Evolutionary conservation across 108 stramenopile genomes (phyloP), one percentile per base, ranked within the genome.

Genomic region (Nitzschia inconspicua): DNA sequence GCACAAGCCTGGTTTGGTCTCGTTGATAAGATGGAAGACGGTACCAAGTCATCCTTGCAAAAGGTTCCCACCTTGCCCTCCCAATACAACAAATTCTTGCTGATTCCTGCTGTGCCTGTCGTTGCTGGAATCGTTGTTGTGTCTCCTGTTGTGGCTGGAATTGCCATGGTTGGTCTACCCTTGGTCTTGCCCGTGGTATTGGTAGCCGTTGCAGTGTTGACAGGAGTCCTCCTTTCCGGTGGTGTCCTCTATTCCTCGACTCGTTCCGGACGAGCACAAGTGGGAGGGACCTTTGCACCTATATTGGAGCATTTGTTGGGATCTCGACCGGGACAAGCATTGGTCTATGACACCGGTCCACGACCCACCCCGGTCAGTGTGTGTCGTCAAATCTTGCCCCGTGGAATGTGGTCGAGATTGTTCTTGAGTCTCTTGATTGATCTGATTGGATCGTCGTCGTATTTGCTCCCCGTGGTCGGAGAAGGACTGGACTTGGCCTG

Each of bases 401-500:
- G 54, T 19, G 66, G 60, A 18, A 75, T 80, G 53, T 80, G 80
- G 81, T 63, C 76, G 23, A 85, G 85, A 66, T 61, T 96, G 11
- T 44, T 73, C 23, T 55, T 80, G 3, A 83, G 80, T 1, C 28
- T 96, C 43, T 0, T 76, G 0, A 71, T 96, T 49, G 96, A 96
- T 59, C 61, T 78, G n/a, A 68, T 95, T 54, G 96, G 96, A 24
- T 66, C 66, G 44, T 58, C 79, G 14, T 81, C 81, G 31, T 96
- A 95, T 66, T 40, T 93, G 40, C 35, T 96, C 0, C 96, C 94
- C n/a, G 30, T 84, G 2, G 78, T 89, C 22, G 96, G 96, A 47
- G 96, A 97, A 61, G 82, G 63, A 23, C 69, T 84, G 25, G 96
- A 97, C 65, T 8, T 97, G 47, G 65, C 73, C 35, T 97, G 96